These are phyloP conservation scores for Candida nonsorbophila DNA, from an alignment of 805 yeast genomes.

Conservation along the genomic window DNA sequence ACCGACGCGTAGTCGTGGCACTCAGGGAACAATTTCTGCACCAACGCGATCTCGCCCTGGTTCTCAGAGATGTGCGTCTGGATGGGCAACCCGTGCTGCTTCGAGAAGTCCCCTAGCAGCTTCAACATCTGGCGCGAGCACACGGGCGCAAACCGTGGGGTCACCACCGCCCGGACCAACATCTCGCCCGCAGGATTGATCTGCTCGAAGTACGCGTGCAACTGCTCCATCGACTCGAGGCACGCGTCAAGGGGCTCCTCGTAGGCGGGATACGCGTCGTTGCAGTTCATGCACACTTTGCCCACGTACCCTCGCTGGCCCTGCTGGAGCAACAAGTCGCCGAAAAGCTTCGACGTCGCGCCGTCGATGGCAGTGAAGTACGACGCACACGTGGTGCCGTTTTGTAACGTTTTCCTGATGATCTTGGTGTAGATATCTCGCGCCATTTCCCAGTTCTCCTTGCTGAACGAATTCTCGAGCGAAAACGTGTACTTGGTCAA, in stretches of 20 bases:
- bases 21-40: conserved; percentile 66
- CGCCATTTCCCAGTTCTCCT: conserved; percentile 48
- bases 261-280: conserved; percentile 59
- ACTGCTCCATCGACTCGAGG: conserved; percentile 46
- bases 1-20: conserved; percentile 68
- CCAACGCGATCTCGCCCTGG: conserved; percentile 68
- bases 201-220: conserved; percentile 50
- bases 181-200: conserved; percentile 49
- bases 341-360: conserved; percentile 69
- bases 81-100: conserved; percentile 52
- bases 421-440: conserved; percentile 58
- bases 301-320: conserved; percentile 93
- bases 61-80: conserved; percentile 95
- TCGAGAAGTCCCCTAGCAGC: conserved; percentile 54
- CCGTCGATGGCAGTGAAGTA: conserved; percentile 88
- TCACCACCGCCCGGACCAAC: conserved; percentile 65
- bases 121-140: conserved; percentile 62
- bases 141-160: conserved; percentile 93
- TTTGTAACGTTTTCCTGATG: conserved; percentile 59
- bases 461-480: conserved; percentile 60
- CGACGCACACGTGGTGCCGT: conserved; percentile 90
- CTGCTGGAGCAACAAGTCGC: conserved; percentile 54
- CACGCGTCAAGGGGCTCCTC: conserved; percentile 59
- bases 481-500: conserved; percentile 84
- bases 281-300: conserved; percentile 88